phyloP scores from a whole-genome alignment of 331 rosid species.

The Pyracantha coccinea region DNA sequence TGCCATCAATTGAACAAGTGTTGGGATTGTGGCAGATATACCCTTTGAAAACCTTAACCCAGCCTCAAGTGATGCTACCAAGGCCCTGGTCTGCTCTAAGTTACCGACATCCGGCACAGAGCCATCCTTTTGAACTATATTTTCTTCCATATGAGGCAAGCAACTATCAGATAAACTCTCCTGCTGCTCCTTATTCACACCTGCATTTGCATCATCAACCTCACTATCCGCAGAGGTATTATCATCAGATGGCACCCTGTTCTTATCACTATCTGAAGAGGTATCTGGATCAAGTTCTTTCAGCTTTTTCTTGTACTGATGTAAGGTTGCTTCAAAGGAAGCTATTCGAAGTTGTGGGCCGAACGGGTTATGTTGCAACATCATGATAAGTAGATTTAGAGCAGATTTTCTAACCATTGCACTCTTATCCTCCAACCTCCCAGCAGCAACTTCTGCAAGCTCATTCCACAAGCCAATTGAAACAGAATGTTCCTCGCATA shows the following conservation, averaged over 20 bases:
- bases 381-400: conserved; percentile 69
- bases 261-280: conserved; percentile 35
- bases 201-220: conserved; percentile 35
- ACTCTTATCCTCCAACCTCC: conserved; percentile 97
- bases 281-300: conserved; percentile 62
- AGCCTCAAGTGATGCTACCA: conserved; percentile 96
- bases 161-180: conserved; percentile 76
- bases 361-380: conserved; percentile 97
- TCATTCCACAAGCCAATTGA: conserved; percentile 98
- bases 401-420: conserved; percentile 92
- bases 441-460: conserved; percentile 82
- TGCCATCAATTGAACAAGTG: conserved; percentile 92
- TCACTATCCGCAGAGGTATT: conserved; percentile 49
- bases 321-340: conserved; percentile 89
- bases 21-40: conserved; percentile 66
- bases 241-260: conserved; percentile 31
- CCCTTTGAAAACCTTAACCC: conserved; percentile 84
- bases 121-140: conserved; percentile 39
- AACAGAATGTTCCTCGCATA: conserved; percentile 83
- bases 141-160: conserved; percentile 44
- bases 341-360: conserved; percentile 87
- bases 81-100: conserved; percentile 92
- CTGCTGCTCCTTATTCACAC: conserved; percentile 34
- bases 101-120: conserved; percentile 81
- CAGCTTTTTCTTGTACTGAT: conserved; percentile 69